Percentiles rank a stretch among this genome's conserved stretches.
Evolutionary conservation across 345 rosid genomes (phyloP).

Genomic region (Pistacia vera): DNA sequence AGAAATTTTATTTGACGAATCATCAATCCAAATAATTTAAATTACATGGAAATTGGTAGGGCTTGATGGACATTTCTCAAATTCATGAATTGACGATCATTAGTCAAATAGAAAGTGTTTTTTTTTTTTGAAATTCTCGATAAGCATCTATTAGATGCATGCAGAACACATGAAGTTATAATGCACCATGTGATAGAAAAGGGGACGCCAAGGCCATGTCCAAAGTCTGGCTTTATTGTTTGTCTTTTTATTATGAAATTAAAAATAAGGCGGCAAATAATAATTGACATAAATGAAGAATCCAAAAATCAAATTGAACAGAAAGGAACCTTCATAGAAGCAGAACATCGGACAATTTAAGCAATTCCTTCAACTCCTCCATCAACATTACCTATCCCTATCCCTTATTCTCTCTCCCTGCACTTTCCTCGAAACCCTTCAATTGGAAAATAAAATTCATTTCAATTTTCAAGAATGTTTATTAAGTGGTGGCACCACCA

Average conservation of each 20-base stretch:
- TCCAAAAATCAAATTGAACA: conserved; percentile 22
- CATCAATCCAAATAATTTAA: too few relatives aligned
- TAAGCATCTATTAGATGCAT: background rate
- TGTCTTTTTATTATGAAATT: background rate
- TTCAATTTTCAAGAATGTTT: background rate
- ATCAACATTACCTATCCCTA: background rate
- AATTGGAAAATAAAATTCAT: background rate
- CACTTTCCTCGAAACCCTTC: conserved; percentile 52
- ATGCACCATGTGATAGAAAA: background rate
- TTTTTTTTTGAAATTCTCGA: background rate
- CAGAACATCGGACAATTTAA: conserved; percentile 23
- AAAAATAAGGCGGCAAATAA: conserved; percentile 5
- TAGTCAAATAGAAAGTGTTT: too few relatives aligned
- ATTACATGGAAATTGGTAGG: background rate
- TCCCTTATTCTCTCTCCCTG: conserved; percentile 10
- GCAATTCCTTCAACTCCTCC: conserved; percentile 8
- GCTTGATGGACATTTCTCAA: too few relatives aligned
- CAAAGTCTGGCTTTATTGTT: background rate
- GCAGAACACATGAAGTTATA: background rate
- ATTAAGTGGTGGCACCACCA: background rate
- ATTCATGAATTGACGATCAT: too few relatives aligned
- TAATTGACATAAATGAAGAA: conserved; percentile 5
- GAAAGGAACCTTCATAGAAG: conserved; percentile 47
- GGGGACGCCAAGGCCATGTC: background rate
- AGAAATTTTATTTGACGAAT: too few relatives aligned